A percentile compares a stretch with the other conserved stretches of the same genome.
phyloP scores from a whole-genome alignment of 2,329 filamentous ascomycete species.

The Pyricularia grisea region DNA sequence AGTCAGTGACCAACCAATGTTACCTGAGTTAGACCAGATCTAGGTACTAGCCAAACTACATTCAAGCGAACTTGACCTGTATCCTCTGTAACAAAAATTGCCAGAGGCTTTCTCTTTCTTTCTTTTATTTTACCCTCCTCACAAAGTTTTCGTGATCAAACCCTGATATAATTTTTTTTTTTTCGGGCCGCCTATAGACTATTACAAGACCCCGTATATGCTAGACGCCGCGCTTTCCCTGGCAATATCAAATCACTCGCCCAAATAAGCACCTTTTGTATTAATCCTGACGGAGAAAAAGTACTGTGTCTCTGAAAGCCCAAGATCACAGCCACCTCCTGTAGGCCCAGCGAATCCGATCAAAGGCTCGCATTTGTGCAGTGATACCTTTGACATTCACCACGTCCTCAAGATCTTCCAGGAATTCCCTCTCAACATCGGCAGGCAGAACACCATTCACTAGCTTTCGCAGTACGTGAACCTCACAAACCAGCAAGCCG shows the following conservation, averaged over 20 bases:
- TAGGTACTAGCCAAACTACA: neutral
- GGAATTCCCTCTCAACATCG: conserved; percentile 72
- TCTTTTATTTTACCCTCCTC: too few species aligned
- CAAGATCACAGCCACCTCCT: conserved; percentile 53
- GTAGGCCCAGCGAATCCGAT: conserved; percentile 87
- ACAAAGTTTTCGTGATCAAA: too few species aligned
- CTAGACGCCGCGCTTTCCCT: neutral
- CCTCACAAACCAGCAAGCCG: conserved; percentile 80
- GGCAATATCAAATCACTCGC: neutral
- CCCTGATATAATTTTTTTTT: neutral
- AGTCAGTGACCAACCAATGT: too few species aligned
- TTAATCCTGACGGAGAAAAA: neutral
- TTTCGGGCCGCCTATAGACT: neutral
- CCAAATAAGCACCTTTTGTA: neutral
- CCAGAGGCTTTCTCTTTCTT: too few species aligned
- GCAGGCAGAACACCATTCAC: conserved; percentile 60
- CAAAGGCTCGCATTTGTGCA: conserved; percentile 68
- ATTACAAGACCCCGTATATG: neutral
- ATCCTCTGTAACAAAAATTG: neutral
- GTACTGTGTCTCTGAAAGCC: neutral
- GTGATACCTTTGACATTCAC: conserved; percentile 73
- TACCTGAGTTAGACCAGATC: neutral
- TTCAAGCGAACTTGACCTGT: neutral
- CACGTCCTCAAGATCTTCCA: conserved; percentile 80
- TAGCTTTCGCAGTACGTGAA: conserved; percentile 68